Percentiles rank a stretch among this genome's conserved stretches.
These are phyloP conservation scores for Ceratobasidium theobromae DNA, from an alignment of 1,284 basidiomycete species.

Conservation along the genomic window DNA sequence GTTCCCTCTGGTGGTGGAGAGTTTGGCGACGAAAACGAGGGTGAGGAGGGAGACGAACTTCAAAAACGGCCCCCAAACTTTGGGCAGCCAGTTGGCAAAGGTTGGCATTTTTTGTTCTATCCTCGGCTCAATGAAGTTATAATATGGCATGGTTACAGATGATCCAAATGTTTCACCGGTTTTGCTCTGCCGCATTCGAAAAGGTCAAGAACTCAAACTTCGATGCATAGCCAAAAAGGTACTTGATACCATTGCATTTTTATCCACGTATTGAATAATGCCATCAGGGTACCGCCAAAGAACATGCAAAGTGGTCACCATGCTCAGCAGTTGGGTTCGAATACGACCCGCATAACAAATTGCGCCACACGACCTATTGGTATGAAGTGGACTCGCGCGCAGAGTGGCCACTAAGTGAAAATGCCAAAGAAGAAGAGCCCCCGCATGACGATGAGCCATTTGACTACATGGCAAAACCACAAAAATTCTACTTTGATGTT, in stretches of 20 bases:
- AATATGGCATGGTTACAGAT: conserved; percentile 45
- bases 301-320: conserved; percentile 99
- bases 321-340: conserved; percentile 95
- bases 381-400: conserved; percentile 76
- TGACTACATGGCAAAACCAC: conserved; percentile 83
- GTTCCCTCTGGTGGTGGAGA: conserved; percentile 43
- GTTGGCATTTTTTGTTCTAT: conserved; percentile 44
- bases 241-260: conserved; percentile 32
- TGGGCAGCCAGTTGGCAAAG: conserved; percentile 85
- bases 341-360: conserved; percentile 97
- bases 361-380: conserved; percentile 97
- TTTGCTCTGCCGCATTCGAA: conserved; percentile 88
- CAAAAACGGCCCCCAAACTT: conserved; percentile 73
- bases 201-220: conserved; percentile 89
- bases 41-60: conserved; percentile 65
- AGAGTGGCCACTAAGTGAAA: conserved; percentile 84
- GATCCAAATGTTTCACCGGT: conserved; percentile 68
- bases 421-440: conserved; percentile 79
- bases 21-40: conserved; percentile 44
- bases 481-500: conserved; percentile 88
- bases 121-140: not conserved
- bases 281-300: conserved; percentile 89
- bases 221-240: conserved; percentile 94
- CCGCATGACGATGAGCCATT: conserved; percentile 78
- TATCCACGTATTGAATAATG: not conserved